Conservation (phyloP, 2,329 filamentous ascomycete species). For the Cladobotryum protrusum region DNA sequence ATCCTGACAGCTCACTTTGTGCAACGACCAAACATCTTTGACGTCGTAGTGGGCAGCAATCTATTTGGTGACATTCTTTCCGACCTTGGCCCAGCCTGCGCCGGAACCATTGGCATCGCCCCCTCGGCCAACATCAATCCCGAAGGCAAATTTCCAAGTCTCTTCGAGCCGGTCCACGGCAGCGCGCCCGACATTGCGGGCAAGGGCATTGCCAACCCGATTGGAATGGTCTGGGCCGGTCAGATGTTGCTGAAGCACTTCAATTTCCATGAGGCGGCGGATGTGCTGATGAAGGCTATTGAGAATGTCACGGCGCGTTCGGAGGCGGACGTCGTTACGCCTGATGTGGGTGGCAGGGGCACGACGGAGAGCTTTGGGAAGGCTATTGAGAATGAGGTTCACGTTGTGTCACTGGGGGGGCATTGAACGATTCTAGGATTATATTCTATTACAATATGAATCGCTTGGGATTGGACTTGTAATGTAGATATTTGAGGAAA, state of each 20-base stretch:
- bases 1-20: conserved; percentile 61
- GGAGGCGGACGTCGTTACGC: conserved; percentile 23
- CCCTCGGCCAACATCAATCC: conserved; percentile 56
- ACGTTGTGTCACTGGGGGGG: no score
- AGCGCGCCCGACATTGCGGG: conserved; percentile 68
- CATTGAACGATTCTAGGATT: no score
- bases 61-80: conserved; percentile 62
- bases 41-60: conserved; percentile 60
- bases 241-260: conserved; percentile 44
- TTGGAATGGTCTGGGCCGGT: conserved; percentile 55
- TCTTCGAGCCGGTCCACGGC: conserved; percentile 64
- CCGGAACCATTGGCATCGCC: conserved; percentile 67
- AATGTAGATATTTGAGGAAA: no score
- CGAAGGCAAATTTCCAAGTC: no score
- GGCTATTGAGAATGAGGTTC: conserved; percentile 18
- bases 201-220: conserved; percentile 64
- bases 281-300: conserved; percentile 53
- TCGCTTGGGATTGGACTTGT: no score
- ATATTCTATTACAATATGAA: no score
- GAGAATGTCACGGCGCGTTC: conserved; percentile 54
- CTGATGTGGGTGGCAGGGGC: conserved; percentile 25
- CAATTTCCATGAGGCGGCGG: conserved; percentile 28
- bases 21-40: conserved; percentile 50
- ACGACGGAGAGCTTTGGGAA: conserved; percentile 19
- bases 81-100: conserved; percentile 63